phyloP scores from a whole-genome alignment of 1,284 basidiomycete genomes.

The Marasmius sp. region DNA sequence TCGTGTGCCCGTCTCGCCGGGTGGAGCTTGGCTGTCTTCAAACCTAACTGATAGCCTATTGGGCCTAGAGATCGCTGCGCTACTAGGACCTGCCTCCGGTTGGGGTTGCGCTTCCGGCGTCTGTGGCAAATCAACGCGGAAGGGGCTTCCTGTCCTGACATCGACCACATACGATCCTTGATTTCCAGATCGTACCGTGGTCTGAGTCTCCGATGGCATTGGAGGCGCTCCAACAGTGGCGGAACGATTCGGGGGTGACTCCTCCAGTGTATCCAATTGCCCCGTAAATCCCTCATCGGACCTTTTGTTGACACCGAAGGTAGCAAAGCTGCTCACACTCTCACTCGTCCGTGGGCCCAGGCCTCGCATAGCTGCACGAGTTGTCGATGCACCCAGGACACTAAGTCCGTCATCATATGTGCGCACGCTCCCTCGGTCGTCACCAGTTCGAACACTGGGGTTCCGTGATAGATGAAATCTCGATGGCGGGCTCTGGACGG shows the following conservation, averaged over 20 bases:
- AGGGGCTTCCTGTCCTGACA: slow-evolving; percentile 42
- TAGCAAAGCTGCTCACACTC: slow-evolving; percentile 11
- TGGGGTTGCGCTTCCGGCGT: background rate
- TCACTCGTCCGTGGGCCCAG: slow-evolving; percentile 41
- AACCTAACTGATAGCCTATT: slow-evolving; percentile 1
- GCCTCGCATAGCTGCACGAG: slow-evolving; percentile 35
- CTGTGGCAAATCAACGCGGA: slow-evolving; percentile 41
- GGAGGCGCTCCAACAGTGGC: background rate
- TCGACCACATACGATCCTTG: slow-evolving; percentile 26
- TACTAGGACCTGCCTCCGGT: background rate
- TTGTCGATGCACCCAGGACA: slow-evolving; percentile 30
- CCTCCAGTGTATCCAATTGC: background rate
- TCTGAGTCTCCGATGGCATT: background rate
- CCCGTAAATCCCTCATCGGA: background rate
- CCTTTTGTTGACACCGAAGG: background rate
- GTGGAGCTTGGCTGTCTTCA: background rate
- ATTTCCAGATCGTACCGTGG: background rate
- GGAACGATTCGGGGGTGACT: background rate
- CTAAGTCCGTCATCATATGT: slow-evolving; percentile 31
- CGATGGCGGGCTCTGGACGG: background rate
- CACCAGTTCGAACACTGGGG: slow-evolving; percentile 5
- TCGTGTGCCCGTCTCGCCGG: background rate
- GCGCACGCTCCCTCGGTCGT: slow-evolving; percentile 33
- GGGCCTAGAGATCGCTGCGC: background rate
- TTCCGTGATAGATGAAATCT: background rate